These are phyloP conservation scores for Sungouiozyma ichnusensis DNA, from an alignment of 805 yeast species.

Conservation along the genomic window DNA sequence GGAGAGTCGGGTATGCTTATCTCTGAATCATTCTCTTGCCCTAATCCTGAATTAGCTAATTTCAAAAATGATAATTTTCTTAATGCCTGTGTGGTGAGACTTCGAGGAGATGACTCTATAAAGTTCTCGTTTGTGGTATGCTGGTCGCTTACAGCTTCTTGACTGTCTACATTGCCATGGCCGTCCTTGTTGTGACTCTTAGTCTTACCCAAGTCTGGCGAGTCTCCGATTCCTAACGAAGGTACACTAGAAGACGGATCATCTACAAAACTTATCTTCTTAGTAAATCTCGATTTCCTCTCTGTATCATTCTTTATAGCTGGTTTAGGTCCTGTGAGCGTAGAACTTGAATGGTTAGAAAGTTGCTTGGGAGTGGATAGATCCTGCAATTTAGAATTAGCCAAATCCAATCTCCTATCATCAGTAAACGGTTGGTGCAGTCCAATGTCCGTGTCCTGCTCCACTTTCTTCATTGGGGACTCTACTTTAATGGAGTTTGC, in stretches of 20 bases:
- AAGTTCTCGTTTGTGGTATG: neutral
- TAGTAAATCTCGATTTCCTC: neutral
- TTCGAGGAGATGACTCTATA: constrained; percentile 16
- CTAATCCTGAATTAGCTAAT: neutral
- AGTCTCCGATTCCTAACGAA: neutral
- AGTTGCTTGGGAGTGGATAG: neutral
- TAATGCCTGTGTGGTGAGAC: constrained; percentile 33
- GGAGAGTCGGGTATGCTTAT: neutral
- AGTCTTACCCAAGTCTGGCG: too few relatives aligned
- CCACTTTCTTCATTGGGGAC: neutral
- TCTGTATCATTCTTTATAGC: constrained; percentile 1
- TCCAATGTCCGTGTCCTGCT: constrained; percentile 15
- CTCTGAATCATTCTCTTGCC: neutral
- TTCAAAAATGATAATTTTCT: constrained; percentile 28
- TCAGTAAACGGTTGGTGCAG: constrained; percentile 28
- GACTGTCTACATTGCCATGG: too few relatives aligned
- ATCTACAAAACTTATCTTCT: neutral
- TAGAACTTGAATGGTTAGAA: too few relatives aligned
- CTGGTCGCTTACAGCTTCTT: too few relatives aligned
- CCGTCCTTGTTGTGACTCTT: too few relatives aligned
- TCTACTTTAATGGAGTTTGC: constrained; percentile 31
- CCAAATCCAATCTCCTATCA: constrained; percentile 16
- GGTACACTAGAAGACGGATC: neutral
- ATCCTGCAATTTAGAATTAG: constrained; percentile 1
- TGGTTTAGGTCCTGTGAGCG: neutral